These are phyloP conservation scores for Dioscorea cayenensis DNA, from an alignment of 116 monocot genomes.

Conservation along the genomic window DNA sequence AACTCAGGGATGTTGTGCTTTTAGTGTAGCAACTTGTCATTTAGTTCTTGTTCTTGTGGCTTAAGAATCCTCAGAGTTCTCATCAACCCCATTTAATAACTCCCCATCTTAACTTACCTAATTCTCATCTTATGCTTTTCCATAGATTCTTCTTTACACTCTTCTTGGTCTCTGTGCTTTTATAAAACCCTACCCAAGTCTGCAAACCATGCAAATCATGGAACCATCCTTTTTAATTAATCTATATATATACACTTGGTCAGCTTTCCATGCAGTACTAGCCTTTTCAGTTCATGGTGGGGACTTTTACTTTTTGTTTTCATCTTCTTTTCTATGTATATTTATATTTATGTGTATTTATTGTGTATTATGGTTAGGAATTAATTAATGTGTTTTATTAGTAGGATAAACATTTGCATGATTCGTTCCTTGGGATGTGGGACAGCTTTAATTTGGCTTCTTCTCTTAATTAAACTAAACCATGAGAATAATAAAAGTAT, in stretches of 20 bases:
- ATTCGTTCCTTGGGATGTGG: too few relatives aligned
- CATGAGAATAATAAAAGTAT: too few relatives aligned
- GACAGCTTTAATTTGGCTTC: too few relatives aligned
- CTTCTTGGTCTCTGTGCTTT: background rate
- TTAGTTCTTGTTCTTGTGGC: conserved; percentile 2
- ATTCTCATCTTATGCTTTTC: conserved; percentile 8
- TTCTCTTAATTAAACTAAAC: too few relatives aligned
- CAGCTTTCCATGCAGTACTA: background rate
- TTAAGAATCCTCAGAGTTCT: conserved; percentile 6
- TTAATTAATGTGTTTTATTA: too few relatives aligned
- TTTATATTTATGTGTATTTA: too few relatives aligned
- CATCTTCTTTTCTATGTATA: background rate
- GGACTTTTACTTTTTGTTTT: background rate
- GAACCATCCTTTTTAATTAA: background rate
- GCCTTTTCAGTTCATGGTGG: background rate
- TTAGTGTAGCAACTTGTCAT: background rate
- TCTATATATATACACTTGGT: background rate
- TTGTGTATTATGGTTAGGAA: too few relatives aligned
- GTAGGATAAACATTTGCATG: too few relatives aligned
- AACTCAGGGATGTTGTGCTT: conserved; percentile 3
- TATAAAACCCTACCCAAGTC: background rate
- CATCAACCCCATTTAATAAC: background rate
- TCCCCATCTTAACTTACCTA: background rate
- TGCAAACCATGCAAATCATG: background rate
- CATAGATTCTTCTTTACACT: conserved; percentile 4